Evolutionary conservation across 768 basidiomycete genomes (phyloP).

Genomic region (Mycena leptocephala): DNA sequence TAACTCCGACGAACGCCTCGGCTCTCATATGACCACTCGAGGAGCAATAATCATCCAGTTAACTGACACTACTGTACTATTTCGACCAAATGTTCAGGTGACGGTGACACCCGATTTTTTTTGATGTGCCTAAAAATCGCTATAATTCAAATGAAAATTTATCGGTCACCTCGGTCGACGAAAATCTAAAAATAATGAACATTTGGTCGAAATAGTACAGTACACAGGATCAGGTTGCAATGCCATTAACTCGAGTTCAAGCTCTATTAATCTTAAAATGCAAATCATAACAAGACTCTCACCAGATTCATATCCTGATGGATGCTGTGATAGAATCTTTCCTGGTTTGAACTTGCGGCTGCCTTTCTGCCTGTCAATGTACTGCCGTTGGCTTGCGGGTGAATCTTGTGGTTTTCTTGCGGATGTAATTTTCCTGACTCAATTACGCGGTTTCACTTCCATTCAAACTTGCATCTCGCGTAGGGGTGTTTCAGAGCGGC

Average conservation of each 20-base stretch:
- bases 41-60: not conserved
- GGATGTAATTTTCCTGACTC: not conserved
- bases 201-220: no score
- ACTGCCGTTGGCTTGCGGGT: not conserved
- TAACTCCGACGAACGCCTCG: not conserved
- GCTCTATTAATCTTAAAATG: no score
- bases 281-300: no score
- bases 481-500: constrained; percentile 32
- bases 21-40: not conserved
- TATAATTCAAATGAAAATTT: no score
- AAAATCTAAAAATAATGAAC: no score
- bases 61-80: no score
- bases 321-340: no score
- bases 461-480: not conserved
- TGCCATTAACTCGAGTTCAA: not conserved
- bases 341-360: not conserved
- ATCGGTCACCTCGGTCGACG: no score
- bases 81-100: no score
- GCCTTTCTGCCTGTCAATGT: not conserved
- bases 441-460: constrained; percentile 23
- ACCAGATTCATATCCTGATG: no score
- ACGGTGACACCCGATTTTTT: no score
- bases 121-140: no score
- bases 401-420: not conserved
- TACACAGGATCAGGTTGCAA: not conserved